These are phyloP conservation scores for Euphorbia corollata DNA, from an alignment of 441 rosid genomes.

Conservation along the genomic window DNA sequence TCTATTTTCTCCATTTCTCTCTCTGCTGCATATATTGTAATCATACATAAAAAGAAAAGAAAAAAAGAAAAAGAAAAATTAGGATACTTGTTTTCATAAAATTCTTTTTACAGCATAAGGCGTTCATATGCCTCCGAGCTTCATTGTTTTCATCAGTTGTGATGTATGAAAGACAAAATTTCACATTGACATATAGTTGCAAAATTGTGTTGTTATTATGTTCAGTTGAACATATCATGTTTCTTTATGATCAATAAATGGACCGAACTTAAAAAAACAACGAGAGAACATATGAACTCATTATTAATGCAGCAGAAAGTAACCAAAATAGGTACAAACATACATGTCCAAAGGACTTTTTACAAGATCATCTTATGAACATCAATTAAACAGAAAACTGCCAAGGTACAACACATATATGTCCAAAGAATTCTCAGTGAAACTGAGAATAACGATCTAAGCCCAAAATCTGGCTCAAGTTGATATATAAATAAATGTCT, in stretches of 20 bases:
- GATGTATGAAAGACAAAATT: background rate
- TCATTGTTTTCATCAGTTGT: too few relatives aligned
- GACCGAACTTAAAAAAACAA: background rate
- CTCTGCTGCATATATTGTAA: slow-evolving; percentile 14
- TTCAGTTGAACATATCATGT: background rate
- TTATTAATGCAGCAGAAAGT: slow-evolving; percentile 18
- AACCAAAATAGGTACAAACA: background rate
- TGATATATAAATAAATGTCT: slow-evolving; percentile 15
- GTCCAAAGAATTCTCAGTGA: slow-evolving; percentile 29
- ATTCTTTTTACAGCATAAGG: slow-evolving; percentile 1
- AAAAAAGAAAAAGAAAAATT: too few relatives aligned
- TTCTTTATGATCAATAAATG: background rate
- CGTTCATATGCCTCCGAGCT: background rate
- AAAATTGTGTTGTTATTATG: background rate
- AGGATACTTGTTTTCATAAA: background rate
- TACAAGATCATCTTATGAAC: slow-evolving; percentile 29
- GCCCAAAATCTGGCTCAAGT: slow-evolving; percentile 21
- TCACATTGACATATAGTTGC: background rate
- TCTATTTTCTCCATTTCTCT: slow-evolving; percentile 13
- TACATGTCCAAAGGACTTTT: too few relatives aligned
- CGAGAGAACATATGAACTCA: slow-evolving; percentile 6
- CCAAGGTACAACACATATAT: slow-evolving; percentile 20
- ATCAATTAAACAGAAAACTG: slow-evolving; percentile 24
- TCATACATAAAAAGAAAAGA: slow-evolving; percentile 10
- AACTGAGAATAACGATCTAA: slow-evolving; percentile 21